Conservation (phyloP, 2,329 filamentous ascomycete species). For the Rhynchosporium agropyri region DNA sequence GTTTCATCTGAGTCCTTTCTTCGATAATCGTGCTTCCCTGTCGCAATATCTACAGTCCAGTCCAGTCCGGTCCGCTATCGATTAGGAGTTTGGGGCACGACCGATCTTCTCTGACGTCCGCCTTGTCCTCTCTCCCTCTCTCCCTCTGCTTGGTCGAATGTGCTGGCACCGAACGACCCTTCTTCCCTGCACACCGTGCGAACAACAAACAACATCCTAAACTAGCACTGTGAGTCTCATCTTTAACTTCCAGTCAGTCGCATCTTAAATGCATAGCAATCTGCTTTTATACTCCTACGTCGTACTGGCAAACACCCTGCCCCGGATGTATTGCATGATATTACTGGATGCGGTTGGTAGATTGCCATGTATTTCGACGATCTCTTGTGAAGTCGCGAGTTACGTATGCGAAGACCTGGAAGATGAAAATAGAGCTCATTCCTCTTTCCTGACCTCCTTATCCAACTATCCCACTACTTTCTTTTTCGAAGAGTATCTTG, state of each 20-base stretch:
- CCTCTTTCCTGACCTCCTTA: conserved; percentile 14
- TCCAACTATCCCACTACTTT: background rate
- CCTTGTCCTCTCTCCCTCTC: background rate
- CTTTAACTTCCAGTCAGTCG: conserved; percentile 23
- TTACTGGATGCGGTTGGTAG: conserved; percentile 17
- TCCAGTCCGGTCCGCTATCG: too few relatives aligned
- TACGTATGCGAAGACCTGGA: conserved; percentile 6
- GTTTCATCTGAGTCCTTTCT: conserved; percentile 5
- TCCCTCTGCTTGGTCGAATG: conserved; percentile 23
- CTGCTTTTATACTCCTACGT: conserved; percentile 23
- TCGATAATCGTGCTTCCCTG: conserved; percentile 9
- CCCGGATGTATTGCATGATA: conserved; percentile 24
- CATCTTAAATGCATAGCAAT: conserved; percentile 20
- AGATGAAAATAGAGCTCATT: conserved; percentile 18
- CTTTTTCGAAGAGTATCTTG: conserved; percentile 6
- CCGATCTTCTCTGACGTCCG: background rate
- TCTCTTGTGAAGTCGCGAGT: conserved; percentile 16
- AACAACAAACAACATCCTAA: conserved; percentile 22
- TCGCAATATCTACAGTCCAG: conserved; percentile 12
- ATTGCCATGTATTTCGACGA: conserved; percentile 25
- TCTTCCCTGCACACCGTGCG: conserved; percentile 26
- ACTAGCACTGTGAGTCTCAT: conserved; percentile 24
- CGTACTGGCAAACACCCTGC: conserved; percentile 30
- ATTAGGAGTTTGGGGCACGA: conserved; percentile 13
- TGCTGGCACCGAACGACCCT: conserved; percentile 26